Conservation (phyloP, 129 eudicot species). For the Glebionis coronaria region DNA sequence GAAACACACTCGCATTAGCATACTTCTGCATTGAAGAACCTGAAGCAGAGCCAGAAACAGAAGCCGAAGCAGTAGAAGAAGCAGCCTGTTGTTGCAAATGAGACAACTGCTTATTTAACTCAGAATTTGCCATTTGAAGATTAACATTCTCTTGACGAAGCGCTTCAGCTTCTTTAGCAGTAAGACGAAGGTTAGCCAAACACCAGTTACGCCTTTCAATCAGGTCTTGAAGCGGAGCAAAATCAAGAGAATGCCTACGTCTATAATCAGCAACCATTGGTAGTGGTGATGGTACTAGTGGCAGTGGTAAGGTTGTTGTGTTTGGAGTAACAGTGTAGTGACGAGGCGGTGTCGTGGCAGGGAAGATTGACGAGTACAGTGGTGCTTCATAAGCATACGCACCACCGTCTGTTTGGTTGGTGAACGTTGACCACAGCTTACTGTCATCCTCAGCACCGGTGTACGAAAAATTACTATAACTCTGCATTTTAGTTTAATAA, state of each 20-base stretch:
- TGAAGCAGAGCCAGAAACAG: slow-evolving; percentile 17
- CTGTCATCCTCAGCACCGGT: slow-evolving; percentile 21
- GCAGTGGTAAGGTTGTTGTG: slow-evolving; percentile 19
- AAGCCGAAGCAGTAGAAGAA: slow-evolving; percentile 16
- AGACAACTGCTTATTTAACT: slow-evolving; percentile 46
- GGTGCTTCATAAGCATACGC: slow-evolving; percentile 29
- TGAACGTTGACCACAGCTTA: slow-evolving; percentile 31
- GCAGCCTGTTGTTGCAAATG: slow-evolving; percentile 39
- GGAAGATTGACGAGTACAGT: slow-evolving; percentile 42
- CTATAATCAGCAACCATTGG: slow-evolving; percentile 26
- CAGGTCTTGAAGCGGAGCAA: slow-evolving; percentile 53
- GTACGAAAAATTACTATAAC: slow-evolving; percentile 35
- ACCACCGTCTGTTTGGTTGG: slow-evolving; percentile 33
- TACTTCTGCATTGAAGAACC: slow-evolving; percentile 23
- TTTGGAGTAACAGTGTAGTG: slow-evolving; percentile 21
- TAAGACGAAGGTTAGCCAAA: slow-evolving; percentile 51
- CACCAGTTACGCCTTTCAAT: slow-evolving; percentile 46
- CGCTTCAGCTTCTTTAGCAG: slow-evolving; percentile 57
- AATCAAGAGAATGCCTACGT: slow-evolving; percentile 31
- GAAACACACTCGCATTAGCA: slow-evolving; percentile 19
- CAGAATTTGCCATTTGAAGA: slow-evolving; percentile 62
- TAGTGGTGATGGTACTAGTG: slow-evolving; percentile 26
- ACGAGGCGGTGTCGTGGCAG: slow-evolving; percentile 23
- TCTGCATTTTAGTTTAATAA: slow-evolving; percentile 48
- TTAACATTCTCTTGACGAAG: slow-evolving; percentile 86